Evolutionary conservation across 1,284 basidiomycete species (phyloP), one percentile per base, ranked within the genome.

Genomic region (Fomitiporia mediterranea): DNA sequence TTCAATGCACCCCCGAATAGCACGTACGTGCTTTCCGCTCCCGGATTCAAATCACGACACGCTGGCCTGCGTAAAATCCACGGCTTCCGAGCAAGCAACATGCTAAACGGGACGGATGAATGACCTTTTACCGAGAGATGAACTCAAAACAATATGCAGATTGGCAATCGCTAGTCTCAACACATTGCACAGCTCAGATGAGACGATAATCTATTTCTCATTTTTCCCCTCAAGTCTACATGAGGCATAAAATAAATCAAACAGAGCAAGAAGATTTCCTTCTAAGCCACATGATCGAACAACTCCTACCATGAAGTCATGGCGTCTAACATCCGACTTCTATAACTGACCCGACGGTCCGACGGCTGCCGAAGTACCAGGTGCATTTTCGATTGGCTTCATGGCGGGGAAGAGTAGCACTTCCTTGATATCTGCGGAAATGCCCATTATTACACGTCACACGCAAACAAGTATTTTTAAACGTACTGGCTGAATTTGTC

Each of bases 361-460:
- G 15, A 55, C 63, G 34, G 60, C 52, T n/a, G 51, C 60, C n/a
- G 60, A 43, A 28, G 63, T 39, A 28, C 55, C 60, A 2, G 66
- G 56, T 1, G 67, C 65, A 2, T 74, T 79, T 57, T 84, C 84
- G 40, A 81, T 68, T 7, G 91, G 91, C 78, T 91, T 92, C 89
- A 93, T 94, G 1, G 91, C 91, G 28, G 91, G 91, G 87, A 94
- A 94, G 37, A 92, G 72, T 6, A 94, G 71, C 21, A 94, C 91
- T 68, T 93, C 91, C 79, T 94, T 94, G 78, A 93, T 93, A 65
- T 91, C 89, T 91, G 66, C 48, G 63, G 17, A 11, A 51, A 65
- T 56, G 64, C 57, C 56, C 62, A 61, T 63, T 57, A 47, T 15
- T 32, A 21, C 19, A 15, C 52, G 15, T 25, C 35, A 35, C 25